A percentile compares a stretch with the other conserved stretches of the same genome.
Evolutionary conservation across 805 yeast genomes (phyloP).

Genomic region (Candida jianshihensis): DNA sequence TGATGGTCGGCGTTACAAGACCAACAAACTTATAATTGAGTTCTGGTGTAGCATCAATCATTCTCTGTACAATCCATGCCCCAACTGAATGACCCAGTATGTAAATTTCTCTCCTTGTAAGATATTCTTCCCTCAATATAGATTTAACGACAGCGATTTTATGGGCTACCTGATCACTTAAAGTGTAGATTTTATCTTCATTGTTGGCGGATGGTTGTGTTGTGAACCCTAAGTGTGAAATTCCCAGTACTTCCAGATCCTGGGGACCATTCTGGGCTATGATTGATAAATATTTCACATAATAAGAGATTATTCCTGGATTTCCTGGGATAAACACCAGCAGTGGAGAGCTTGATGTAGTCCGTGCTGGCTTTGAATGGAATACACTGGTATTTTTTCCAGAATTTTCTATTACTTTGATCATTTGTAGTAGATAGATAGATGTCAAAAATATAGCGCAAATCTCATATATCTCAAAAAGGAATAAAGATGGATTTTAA

Average conservation of each 20-base stretch:
- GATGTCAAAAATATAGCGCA: too few species aligned
- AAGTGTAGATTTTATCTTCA: slow-evolving; percentile 25
- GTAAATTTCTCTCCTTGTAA: slow-evolving; percentile 29
- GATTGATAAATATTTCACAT: slow-evolving; percentile 43
- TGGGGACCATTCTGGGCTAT: slow-evolving; percentile 35
- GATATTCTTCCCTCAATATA: slow-evolving; percentile 15
- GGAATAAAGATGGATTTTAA: too few species aligned
- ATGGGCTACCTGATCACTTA: slow-evolving; percentile 54
- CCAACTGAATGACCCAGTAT: slow-evolving; percentile 73
- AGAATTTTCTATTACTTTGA: background rate
- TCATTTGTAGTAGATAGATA: background rate
- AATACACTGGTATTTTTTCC: slow-evolving; percentile 1
- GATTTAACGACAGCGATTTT: slow-evolving; percentile 43
- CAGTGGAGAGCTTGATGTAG: slow-evolving; percentile 24
- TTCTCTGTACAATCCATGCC: slow-evolving; percentile 52
- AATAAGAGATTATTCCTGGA: slow-evolving; percentile 67
- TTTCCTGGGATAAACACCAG: slow-evolving; percentile 68
- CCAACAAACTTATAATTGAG: slow-evolving; percentile 41
- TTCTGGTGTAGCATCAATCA: slow-evolving; percentile 25
- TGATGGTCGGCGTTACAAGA: slow-evolving; percentile 63
- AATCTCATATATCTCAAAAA: too few species aligned
- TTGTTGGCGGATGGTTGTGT: too few species aligned
- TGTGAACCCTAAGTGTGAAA: slow-evolving; percentile 59
- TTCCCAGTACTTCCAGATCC: slow-evolving; percentile 43
- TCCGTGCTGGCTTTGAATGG: background rate